Evolutionary conservation across 2,329 filamentous ascomycete species (phyloP).

Genomic region (Leptographium lundbergii): DNA sequence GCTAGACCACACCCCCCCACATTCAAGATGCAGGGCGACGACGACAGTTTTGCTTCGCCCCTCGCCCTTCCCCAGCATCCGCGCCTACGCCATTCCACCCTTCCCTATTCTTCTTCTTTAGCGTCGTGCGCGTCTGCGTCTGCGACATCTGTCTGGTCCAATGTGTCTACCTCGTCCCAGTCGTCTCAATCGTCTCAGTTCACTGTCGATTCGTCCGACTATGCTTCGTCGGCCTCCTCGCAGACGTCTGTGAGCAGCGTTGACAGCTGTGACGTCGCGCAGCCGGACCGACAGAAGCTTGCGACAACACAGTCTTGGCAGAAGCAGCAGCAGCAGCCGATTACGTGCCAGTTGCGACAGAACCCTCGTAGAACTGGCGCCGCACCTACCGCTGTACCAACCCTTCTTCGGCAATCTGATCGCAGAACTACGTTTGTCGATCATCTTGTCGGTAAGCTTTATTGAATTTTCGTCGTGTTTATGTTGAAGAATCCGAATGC

Average conservation of each 20-base stretch:
- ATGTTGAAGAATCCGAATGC: neutral
- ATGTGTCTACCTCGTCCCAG: conserved; percentile 27
- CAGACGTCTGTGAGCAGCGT: conserved; percentile 10
- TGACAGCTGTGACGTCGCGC: conserved; percentile 3
- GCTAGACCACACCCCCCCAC: conserved; percentile 4
- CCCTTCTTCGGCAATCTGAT: conserved; percentile 75
- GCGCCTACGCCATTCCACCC: conserved; percentile 28
- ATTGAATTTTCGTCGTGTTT: neutral
- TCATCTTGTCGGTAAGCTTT: conserved; percentile 82
- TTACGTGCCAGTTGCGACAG: conserved; percentile 43
- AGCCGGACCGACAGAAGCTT: conserved; percentile 5
- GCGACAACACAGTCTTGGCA: conserved; percentile 7
- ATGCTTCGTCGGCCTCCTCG: conserved; percentile 16
- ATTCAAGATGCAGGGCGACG: conserved; percentile 46
- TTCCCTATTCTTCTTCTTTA: conserved; percentile 56
- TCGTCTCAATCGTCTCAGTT: conserved; percentile 7
- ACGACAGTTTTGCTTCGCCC: conserved; percentile 39
- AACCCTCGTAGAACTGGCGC: conserved; percentile 46
- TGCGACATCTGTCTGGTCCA: conserved; percentile 66
- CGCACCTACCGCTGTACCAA: conserved; percentile 53
- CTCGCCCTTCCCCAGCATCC: conserved; percentile 25
- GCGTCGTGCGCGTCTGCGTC: conserved; percentile 66
- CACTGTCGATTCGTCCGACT: conserved; percentile 2
- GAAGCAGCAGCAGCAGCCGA: conserved; percentile 1
- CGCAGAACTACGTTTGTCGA: conserved; percentile 94